A percentile compares a stretch with the other conserved stretches of the same genome.
These are phyloP conservation scores for Cladosporium sp. DNA, from an alignment of 2,329 filamentous ascomycete species.

Conservation along the genomic window DNA sequence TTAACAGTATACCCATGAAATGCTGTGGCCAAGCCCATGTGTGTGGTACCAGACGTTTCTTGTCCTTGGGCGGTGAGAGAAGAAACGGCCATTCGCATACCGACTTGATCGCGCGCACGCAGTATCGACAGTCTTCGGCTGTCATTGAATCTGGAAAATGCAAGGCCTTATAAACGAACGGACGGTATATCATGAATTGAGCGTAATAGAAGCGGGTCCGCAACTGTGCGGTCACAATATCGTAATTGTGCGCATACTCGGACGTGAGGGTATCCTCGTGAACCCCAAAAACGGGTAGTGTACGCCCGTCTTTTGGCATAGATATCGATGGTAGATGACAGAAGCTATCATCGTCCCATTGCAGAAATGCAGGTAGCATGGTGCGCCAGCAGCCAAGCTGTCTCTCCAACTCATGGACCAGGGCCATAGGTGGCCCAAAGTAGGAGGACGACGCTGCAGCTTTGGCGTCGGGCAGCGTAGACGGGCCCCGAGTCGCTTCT, in stretches of 20 bases:
- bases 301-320: constrained; percentile 41
- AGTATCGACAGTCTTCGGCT: constrained; percentile 50
- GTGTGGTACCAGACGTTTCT: not conserved
- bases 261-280: constrained; percentile 24
- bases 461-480: constrained; percentile 51
- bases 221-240: constrained; percentile 54
- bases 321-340: constrained; percentile 42
- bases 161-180: constrained; percentile 57
- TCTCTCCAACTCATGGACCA: constrained; percentile 48
- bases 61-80: not conserved
- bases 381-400: constrained; percentile 57
- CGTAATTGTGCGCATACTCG: constrained; percentile 49
- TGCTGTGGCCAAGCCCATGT: not conserved
- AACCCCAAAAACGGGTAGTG: too few relatives aligned
- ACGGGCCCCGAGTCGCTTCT: constrained; percentile 55
- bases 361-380: constrained; percentile 50
- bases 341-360: constrained; percentile 54
- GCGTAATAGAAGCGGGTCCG: constrained; percentile 57
- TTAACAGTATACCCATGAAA: constrained; percentile 45
- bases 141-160: constrained; percentile 53
- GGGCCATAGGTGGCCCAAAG: too few relatives aligned
- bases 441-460: constrained; percentile 38
- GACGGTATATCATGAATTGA: constrained; percentile 54
- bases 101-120: constrained; percentile 54
- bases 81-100: constrained; percentile 35